phyloP scores from a whole-genome alignment of 345 rosid genomes.

The Populus pruinosa region DNA sequence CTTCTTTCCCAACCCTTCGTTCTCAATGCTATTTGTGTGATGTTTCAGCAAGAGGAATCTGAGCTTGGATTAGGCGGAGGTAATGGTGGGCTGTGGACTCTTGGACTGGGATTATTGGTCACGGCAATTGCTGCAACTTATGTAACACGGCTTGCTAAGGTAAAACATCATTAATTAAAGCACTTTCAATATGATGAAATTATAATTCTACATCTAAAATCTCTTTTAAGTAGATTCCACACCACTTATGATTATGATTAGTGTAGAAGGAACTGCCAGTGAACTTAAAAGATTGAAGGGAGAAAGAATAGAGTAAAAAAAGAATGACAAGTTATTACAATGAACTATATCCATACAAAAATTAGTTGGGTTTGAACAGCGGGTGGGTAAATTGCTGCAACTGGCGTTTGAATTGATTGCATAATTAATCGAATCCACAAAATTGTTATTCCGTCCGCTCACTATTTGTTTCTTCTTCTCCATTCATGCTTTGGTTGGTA shows the following conservation, averaged over 20 bases:
- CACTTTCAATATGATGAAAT: background rate
- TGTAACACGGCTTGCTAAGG: constrained; percentile 89
- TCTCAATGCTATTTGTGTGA: background rate
- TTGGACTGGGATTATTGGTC: constrained; percentile 76
- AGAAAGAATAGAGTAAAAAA: background rate
- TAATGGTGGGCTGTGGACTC: constrained; percentile 68
- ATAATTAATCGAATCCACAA: too few species aligned
- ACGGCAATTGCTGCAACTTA: constrained; percentile 88
- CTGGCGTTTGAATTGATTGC: background rate
- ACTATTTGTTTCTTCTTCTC: background rate
- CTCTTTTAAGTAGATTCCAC: background rate
- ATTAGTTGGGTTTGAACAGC: background rate
- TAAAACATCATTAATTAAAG: constrained; percentile 16
- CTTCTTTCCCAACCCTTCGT: background rate
- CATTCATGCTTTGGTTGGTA: background rate
- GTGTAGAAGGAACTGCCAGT: background rate
- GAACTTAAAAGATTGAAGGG: background rate
- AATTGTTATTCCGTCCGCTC: background rate
- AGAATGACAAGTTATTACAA: background rate
- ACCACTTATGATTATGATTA: background rate
- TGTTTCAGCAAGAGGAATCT: constrained; percentile 85
- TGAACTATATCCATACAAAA: background rate
- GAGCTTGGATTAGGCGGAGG: constrained; percentile 64
- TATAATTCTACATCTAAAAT: background rate
- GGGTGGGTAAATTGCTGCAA: background rate